Percentiles rank a stretch among this genome's conserved stretches.
phyloP scores from a whole-genome alignment of 371 early-diverging fungal species.

The Apophysomyces trapeziformis region DNA sequence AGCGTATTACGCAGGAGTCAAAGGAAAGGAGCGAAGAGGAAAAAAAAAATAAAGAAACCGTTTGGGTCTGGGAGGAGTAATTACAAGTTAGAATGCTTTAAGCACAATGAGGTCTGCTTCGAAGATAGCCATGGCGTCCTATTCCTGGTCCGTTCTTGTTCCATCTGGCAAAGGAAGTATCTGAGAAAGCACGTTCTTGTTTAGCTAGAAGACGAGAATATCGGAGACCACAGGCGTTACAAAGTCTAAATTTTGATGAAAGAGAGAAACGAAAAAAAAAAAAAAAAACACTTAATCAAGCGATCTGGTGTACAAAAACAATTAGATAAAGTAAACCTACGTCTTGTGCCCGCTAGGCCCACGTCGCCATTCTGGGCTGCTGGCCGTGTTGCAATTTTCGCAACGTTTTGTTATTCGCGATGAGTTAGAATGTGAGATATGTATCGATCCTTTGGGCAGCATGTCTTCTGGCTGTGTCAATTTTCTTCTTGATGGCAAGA shows the following conservation, averaged over 20 bases:
- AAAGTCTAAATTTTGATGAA: slow-evolving; percentile 49
- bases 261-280: background rate
- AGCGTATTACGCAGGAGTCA: no score
- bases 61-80: background rate
- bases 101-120: background rate
- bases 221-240: slow-evolving; percentile 80
- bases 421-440: background rate
- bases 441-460: background rate
- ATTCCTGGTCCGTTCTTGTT: background rate
- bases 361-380: slow-evolving; percentile 80
- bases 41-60: background rate
- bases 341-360: slow-evolving; percentile 84
- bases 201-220: slow-evolving; percentile 53
- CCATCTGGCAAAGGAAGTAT: background rate
- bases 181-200: slow-evolving; percentile 8
- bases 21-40: background rate
- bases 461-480: background rate
- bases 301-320: background rate
- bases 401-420: slow-evolving; percentile 47
- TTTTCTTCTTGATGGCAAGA: background rate
- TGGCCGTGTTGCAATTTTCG: slow-evolving; percentile 69
- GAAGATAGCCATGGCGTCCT: background rate
- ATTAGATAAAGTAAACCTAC: slow-evolving; percentile 37
- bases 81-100: background rate
- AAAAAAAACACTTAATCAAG: slow-evolving; percentile 5